Percentiles rank a stretch among this genome's conserved stretches.
Conservation (phyloP, 2,329 filamentous ascomycete species). For the Myrmaecium sp. region DNA sequence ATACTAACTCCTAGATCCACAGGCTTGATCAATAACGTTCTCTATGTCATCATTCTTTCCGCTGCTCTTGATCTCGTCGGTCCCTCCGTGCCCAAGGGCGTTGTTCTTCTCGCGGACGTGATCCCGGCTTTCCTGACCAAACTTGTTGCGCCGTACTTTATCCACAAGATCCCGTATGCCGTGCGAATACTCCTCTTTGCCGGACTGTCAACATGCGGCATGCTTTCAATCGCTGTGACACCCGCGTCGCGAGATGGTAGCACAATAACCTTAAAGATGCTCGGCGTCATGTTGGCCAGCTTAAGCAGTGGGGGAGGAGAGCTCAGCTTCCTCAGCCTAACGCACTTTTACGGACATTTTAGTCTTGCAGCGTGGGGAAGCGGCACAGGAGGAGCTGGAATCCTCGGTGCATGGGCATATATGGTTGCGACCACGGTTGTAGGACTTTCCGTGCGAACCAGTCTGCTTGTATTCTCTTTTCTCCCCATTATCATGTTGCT, state of each 20-base stretch:
- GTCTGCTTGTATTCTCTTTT: constrained; percentile 60
- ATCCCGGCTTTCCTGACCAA: constrained; percentile 80
- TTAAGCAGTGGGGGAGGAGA: constrained; percentile 77
- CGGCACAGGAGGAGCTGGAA: constrained; percentile 75
- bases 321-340: constrained; percentile 76
- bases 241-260: constrained; percentile 39
- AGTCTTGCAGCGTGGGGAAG: constrained; percentile 84
- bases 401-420: constrained; percentile 78
- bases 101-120: constrained; percentile 86
- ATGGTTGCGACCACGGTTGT: constrained; percentile 70
- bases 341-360: constrained; percentile 80
- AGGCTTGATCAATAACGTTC: constrained; percentile 92
- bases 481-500: constrained; percentile 68
- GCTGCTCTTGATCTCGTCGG: constrained; percentile 92
- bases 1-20: constrained; percentile 3
- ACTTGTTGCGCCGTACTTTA: constrained; percentile 81
- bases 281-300: constrained; percentile 71
- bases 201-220: constrained; percentile 59
- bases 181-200: constrained; percentile 60
- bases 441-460: constrained; percentile 55
- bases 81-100: constrained; percentile 66
- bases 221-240: constrained; percentile 75
- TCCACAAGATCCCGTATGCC: constrained; percentile 69
- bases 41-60: constrained; percentile 93
- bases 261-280: constrained; percentile 58